These are phyloP conservation scores for Ciborinia camelliae DNA, from an alignment of 2,329 filamentous ascomycete species.

Conservation along the genomic window DNA sequence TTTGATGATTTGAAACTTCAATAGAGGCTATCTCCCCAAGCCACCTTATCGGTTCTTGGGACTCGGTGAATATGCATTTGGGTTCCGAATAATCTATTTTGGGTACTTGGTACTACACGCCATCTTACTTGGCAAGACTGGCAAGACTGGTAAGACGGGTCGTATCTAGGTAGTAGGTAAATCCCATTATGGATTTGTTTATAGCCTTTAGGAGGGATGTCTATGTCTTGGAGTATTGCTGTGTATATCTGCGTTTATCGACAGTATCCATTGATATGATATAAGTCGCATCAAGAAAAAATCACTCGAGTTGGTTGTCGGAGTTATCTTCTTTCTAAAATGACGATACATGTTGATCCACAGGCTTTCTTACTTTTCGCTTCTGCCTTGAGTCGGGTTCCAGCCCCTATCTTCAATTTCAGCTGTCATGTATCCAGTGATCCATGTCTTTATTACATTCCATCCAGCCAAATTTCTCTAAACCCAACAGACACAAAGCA, in stretches of 20 bases:
- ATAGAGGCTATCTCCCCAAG: not conserved
- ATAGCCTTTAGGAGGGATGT: not conserved
- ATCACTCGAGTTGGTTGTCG: no score
- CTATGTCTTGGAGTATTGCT: not conserved
- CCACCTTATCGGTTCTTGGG: not conserved
- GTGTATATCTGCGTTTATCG: not conserved
- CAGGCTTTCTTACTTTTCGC: not conserved
- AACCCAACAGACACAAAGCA: not conserved
- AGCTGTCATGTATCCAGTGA: not conserved
- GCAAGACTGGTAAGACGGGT: no score
- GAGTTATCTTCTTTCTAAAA: no score
- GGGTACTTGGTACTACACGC: not conserved
- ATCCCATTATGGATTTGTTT: not conserved
- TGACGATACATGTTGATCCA: no score
- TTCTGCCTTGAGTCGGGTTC: not conserved
- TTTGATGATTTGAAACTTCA: not conserved
- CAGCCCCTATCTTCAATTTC: not conserved
- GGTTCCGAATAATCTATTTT: slow-evolving; percentile 6
- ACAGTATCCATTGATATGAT: not conserved
- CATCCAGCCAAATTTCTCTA: no score
- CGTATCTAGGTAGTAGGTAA: not conserved
- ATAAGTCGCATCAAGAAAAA: no score
- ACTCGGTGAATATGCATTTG: slow-evolving; percentile 1
- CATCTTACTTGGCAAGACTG: not conserved
- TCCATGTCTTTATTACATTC: not conserved